A percentile compares a stretch with the other conserved stretches of the same genome.
Evolutionary conservation across 2,329 filamentous ascomycete species (phyloP).

Genomic region (Apiospora kogelbergensis): DNA sequence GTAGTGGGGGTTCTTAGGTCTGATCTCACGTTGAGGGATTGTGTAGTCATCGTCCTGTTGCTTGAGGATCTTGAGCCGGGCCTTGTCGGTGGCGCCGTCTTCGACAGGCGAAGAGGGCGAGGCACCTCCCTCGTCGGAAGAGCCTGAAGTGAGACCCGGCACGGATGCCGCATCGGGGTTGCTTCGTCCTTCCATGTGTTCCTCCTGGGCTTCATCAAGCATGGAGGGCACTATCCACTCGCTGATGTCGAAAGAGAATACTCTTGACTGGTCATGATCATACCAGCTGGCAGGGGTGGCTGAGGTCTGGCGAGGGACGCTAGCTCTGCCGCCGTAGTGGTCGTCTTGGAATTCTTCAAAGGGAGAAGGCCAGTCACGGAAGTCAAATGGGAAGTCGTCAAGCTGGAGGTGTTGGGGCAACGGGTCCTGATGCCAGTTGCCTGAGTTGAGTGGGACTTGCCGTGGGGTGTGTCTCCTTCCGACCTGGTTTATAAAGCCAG

Average conservation of each 20-base stretch:
- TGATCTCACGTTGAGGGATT: conserved; percentile 29
- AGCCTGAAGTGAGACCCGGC: conserved; percentile 32
- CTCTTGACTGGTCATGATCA: conserved; percentile 6
- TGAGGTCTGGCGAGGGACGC: not conserved
- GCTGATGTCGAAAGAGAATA: conserved; percentile 8
- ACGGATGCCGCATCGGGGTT: conserved; percentile 31
- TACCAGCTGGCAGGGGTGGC: conserved; percentile 1
- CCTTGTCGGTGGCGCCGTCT: conserved; percentile 18
- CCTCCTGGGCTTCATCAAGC: conserved; percentile 10
- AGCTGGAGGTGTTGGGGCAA: conserved; percentile 3
- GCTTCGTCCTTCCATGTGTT: conserved; percentile 29
- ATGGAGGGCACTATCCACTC: conserved; percentile 9
- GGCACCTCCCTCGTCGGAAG: conserved; percentile 33
- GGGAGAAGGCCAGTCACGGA: conserved; percentile 8
- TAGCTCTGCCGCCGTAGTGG: not conserved
- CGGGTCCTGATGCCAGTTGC: conserved; percentile 4
- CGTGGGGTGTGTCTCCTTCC: conserved; percentile 8
- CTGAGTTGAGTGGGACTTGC: conserved; percentile 9
- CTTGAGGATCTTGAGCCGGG: conserved; percentile 19
- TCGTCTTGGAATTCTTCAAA: conserved; percentile 4
- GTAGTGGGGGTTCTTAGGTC: conserved; percentile 24
- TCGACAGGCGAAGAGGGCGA: conserved; percentile 28
- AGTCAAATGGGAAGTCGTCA: conserved; percentile 8
- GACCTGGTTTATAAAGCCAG: conserved; percentile 13
- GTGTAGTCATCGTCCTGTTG: conserved; percentile 33